phyloP scores from a whole-genome alignment of 441 rosid species.

The Jatropha multifida region DNA sequence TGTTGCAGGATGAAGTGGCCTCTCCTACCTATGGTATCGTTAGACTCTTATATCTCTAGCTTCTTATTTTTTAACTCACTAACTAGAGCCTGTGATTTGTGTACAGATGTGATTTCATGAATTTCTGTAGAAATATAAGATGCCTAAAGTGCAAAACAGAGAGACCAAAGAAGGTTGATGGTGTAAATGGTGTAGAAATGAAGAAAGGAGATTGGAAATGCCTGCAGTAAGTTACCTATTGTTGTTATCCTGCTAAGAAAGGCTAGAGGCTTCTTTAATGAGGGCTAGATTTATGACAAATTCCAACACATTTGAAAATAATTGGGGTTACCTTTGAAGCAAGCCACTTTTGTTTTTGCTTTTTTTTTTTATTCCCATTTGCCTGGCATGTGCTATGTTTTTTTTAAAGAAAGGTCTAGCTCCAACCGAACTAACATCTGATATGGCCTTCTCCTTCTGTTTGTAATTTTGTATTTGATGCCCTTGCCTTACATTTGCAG shows the following conservation, averaged over 20 bases:
- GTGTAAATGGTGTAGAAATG: constrained; percentile 45
- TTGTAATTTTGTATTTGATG: background rate
- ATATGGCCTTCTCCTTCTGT: background rate
- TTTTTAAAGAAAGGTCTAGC: background rate
- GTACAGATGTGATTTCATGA: constrained; percentile 49
- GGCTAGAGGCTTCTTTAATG: background rate
- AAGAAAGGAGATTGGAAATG: constrained; percentile 91
- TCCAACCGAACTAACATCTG: background rate
- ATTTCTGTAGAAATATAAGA: constrained; percentile 59
- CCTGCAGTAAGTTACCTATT: constrained; percentile 46
- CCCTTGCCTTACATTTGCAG: constrained; percentile 36
- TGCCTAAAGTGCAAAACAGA: constrained; percentile 69
- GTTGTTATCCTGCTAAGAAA: background rate
- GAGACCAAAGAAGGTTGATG: constrained; percentile 51
- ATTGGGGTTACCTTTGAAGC: background rate
- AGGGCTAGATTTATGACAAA: too few relatives aligned
- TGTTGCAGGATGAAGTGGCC: background rate
- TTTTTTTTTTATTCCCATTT: too few relatives aligned
- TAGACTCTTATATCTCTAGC: background rate
- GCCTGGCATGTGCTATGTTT: background rate
- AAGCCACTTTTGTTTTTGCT: background rate
- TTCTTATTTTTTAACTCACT: background rate
- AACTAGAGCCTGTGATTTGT: background rate
- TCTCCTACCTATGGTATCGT: background rate
- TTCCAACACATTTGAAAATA: background rate